Evolutionary conservation across 345 rosid genomes (phyloP).

Genomic region (Brassica cretica): DNA sequence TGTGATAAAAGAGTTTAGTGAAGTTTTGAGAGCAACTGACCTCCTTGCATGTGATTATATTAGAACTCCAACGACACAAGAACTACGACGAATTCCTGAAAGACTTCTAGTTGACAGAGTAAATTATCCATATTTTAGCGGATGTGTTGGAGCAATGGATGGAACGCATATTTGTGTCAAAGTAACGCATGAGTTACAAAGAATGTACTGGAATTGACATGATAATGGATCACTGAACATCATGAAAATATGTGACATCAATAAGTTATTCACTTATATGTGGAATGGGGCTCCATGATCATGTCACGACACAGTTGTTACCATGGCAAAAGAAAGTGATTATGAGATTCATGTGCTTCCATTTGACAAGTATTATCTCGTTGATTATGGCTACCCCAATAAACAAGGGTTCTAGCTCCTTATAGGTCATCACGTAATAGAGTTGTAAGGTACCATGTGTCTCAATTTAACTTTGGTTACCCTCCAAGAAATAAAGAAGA

Average conservation of each 20-base stretch:
- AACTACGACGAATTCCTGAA: no score
- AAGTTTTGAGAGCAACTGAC: no score
- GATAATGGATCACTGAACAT: constrained; percentile 19
- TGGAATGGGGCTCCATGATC: not conserved
- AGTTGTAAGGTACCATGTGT: not conserved
- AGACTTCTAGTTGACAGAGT: no score
- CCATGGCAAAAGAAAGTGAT: not conserved
- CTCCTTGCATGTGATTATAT: no score
- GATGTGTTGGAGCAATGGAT: no score
- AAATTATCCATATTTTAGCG: no score
- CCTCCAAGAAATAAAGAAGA: not conserved
- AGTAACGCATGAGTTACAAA: not conserved
- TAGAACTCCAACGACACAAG: no score
- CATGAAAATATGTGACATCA: constrained; percentile 16
- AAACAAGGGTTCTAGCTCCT: not conserved
- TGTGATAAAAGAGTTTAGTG: not conserved
- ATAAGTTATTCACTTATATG: not conserved
- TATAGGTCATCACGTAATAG: not conserved
- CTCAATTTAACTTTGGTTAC: not conserved
- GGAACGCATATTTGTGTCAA: no score
- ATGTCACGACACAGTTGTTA: not conserved
- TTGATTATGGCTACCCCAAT: not conserved
- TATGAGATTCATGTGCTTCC: not conserved
- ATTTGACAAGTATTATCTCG: not conserved
- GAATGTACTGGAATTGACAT: not conserved